A percentile compares a stretch with the other conserved stretches of the same genome.
Conservation (phyloP, 768 basidiomycete species). For the Lentinula aciculospora region DNA sequence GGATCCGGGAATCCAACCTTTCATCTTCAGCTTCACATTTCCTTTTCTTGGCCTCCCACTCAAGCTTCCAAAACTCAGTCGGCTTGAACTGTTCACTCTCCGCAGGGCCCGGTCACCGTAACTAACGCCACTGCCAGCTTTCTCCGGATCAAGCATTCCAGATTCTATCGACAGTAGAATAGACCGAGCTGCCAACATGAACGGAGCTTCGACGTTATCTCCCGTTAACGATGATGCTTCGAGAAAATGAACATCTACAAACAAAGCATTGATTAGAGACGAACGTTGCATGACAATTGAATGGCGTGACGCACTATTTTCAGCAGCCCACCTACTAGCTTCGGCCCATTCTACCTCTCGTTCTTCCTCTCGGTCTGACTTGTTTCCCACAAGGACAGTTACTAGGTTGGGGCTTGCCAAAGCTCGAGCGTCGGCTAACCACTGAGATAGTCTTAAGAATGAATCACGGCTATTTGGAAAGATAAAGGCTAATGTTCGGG, state of each 20-base stretch:
- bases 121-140: slow-evolving; percentile 90
- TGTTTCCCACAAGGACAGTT: slow-evolving; percentile 89
- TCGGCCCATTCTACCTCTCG: slow-evolving; percentile 95
- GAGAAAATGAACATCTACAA: slow-evolving; percentile 82
- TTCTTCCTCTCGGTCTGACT: slow-evolving; percentile 91
- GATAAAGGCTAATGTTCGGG: slow-evolving; percentile 7
- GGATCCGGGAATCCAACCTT: slow-evolving; percentile 56
- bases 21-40: slow-evolving; percentile 55
- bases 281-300: background rate
- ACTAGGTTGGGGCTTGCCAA: slow-evolving; percentile 90
- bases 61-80: slow-evolving; percentile 79
- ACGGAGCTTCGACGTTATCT: slow-evolving; percentile 93
- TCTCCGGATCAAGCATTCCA: slow-evolving; percentile 87
- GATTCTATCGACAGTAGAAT: slow-evolving; percentile 90
- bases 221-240: slow-evolving; percentile 91
- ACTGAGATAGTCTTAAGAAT: slow-evolving; percentile 76
- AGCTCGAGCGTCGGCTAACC: slow-evolving; percentile 92
- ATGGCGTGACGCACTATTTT: slow-evolving; percentile 62
- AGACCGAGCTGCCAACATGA: slow-evolving; percentile 79
- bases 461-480: slow-evolving; percentile 65
- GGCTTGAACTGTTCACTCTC: slow-evolving; percentile 86
- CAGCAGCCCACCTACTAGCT: slow-evolving; percentile 92
- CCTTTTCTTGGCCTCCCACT: slow-evolving; percentile 61
- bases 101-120: slow-evolving; percentile 93
- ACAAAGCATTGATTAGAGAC: background rate